phyloP scores from a whole-genome alignment of 1,284 basidiomycete genomes.

The Cryptococcus wingfieldii region DNA sequence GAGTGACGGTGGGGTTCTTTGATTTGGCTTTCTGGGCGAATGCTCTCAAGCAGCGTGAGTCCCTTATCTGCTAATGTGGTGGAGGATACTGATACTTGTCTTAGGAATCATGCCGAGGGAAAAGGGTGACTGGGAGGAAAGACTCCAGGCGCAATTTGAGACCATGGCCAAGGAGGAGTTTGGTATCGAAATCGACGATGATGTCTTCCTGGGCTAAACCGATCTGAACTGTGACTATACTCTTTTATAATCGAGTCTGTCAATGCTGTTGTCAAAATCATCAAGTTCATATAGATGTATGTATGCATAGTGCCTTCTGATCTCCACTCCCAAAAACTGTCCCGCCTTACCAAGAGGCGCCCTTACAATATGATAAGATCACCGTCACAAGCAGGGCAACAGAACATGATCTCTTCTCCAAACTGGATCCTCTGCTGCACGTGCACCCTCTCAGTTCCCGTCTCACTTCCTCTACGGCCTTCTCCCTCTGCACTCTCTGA shows the following conservation, averaged over 20 bases:
- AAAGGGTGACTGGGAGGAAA: constrained; percentile 47
- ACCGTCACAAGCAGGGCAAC: constrained; percentile 47
- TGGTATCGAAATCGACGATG: constrained; percentile 52
- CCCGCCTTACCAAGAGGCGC: not conserved
- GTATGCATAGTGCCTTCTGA: constrained; percentile 2
- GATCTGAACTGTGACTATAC: not conserved
- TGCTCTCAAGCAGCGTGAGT: constrained; percentile 43
- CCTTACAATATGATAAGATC: constrained; percentile 42
- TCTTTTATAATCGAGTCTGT: not conserved
- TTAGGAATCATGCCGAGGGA: constrained; percentile 39
- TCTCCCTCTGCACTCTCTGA: not conserved
- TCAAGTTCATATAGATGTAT: not conserved
- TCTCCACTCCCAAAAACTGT: not conserved
- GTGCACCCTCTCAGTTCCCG: not conserved
- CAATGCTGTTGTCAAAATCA: not conserved
- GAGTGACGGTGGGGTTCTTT: constrained; percentile 47
- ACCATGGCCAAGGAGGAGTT: constrained; percentile 52
- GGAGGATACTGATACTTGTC: not conserved
- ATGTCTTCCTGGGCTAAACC: constrained; percentile 44
- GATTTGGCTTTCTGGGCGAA: constrained; percentile 50
- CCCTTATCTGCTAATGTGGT: not conserved
- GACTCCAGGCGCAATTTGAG: constrained; percentile 46
- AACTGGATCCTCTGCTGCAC: constrained; percentile 30
- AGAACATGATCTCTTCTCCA: constrained; percentile 49
- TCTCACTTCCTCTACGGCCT: not conserved